Base-by-base conservation (phyloP, 1,139 yeast species). In the Kodamaea plutei region DNA sequence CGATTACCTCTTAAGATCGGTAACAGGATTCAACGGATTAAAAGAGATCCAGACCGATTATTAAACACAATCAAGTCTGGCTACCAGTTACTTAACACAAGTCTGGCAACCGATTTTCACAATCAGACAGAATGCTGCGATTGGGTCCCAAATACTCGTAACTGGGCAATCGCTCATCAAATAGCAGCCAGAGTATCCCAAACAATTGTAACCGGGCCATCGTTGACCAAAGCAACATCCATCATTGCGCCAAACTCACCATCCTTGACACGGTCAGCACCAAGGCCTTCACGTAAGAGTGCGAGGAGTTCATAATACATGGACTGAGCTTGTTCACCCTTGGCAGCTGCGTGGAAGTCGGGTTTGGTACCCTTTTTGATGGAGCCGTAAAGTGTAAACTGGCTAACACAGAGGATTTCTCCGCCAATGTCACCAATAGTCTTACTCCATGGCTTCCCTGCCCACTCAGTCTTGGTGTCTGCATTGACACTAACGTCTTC, bases 181-280 rank as follows among this genome's bases (percentile, higher is more conserved):
- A n/a, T 17, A 17, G 8, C 23, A 29, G 67, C 73, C 33, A 54
- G 65, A 2, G 91, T 79, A 45, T 82, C 89, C 68, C 79, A 76
- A 17, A 77, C 70, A 17, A 83, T 75, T 0, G 93, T 82, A 6
- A 80, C 85, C 0, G 91, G 93, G 4, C 93, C 93, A 43, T 89
- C 96, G 48, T 91, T 91, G 11, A 80, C 77, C 35, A 89, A 57
- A 2, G 73, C 70, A 10, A 91, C 96, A 41, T 85, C 95, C 98
- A 91, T 91, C 95, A 89, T 84, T 6, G 93, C 97, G 0, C 97
- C 98, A 55, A 91, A 91, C 35, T 76, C 69, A 1, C 98, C 98
- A 47, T 87, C 96, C 40, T 80, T 71, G 5, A 88, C 94, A 29
- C 73, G 69, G 0, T 68, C 74, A 1, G 61, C 63, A 0, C 89